phyloP scores from a whole-genome alignment of 2,329 filamentous ascomycete genomes.

The Verticillium albo-atrum region DNA sequence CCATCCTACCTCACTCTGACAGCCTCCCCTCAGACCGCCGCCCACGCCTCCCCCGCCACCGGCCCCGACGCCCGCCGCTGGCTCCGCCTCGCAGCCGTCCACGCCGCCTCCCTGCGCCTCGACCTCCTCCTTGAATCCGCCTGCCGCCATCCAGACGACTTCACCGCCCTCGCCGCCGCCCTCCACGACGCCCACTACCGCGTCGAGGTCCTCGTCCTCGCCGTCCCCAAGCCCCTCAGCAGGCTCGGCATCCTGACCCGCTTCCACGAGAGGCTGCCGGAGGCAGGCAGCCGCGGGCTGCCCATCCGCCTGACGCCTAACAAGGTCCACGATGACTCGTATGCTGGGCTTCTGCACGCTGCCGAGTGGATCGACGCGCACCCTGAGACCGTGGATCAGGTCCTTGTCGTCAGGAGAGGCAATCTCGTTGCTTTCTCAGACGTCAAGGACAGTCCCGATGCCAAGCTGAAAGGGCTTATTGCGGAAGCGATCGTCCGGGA shows the following conservation, averaged over 20 bases:
- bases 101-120: slow-evolving; percentile 22
- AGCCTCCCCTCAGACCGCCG: slow-evolving; percentile 17
- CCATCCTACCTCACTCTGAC: slow-evolving; percentile 31
- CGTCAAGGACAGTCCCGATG: slow-evolving; percentile 1
- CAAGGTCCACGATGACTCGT: slow-evolving; percentile 42
- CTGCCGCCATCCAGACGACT: slow-evolving; percentile 37
- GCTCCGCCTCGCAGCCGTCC: slow-evolving; percentile 33
- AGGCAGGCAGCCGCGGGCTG: slow-evolving; percentile 27
- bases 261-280: slow-evolving; percentile 29
- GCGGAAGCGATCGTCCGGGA: slow-evolving; percentile 19
- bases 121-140: slow-evolving; percentile 41
- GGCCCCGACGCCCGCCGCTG: slow-evolving; percentile 37
- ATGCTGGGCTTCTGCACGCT: slow-evolving; percentile 29
- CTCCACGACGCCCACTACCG: slow-evolving; percentile 30
- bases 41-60: slow-evolving; percentile 32
- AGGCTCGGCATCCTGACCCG: slow-evolving; percentile 36
- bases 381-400: slow-evolving; percentile 22
- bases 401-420: slow-evolving; percentile 33
- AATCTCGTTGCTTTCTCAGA: slow-evolving; percentile 27
- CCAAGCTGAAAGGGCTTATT: slow-evolving; percentile 7
- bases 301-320: slow-evolving; percentile 36
- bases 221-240: slow-evolving; percentile 35
- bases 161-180: slow-evolving; percentile 26
- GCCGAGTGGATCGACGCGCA: slow-evolving; percentile 30
- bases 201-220: slow-evolving; percentile 35